Evolutionary conservation across 805 yeast genomes (phyloP).

Genomic region (Candida parachauliodes): DNA sequence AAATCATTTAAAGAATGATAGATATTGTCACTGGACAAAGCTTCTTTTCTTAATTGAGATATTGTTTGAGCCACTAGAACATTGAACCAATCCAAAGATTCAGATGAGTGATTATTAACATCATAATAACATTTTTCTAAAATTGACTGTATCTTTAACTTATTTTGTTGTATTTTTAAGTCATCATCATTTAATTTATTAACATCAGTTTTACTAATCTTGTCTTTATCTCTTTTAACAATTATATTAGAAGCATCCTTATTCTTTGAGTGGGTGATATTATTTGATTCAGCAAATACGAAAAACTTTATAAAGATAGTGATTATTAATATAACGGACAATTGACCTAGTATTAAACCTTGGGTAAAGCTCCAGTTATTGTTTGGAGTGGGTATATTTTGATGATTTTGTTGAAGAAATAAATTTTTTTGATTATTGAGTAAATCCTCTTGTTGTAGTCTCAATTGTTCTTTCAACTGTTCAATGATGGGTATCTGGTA

Average conservation of each 20-base stretch:
- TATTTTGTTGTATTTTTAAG: slow-evolving; percentile 9
- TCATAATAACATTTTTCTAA: slow-evolving; percentile 91
- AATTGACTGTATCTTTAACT: slow-evolving; percentile 40
- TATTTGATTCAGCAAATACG: slow-evolving; percentile 65
- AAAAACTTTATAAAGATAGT: slow-evolving; percentile 69
- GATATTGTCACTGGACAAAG: slow-evolving; percentile 77
- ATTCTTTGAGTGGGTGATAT: slow-evolving; percentile 24
- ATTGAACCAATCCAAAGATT: slow-evolving; percentile 95
- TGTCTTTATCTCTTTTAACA: slow-evolving; percentile 28
- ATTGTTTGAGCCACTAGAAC: slow-evolving; percentile 90
- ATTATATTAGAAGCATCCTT: slow-evolving; percentile 30
- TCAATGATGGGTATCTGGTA: slow-evolving; percentile 9
- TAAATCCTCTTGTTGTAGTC: slow-evolving; percentile 27
- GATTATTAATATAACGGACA: slow-evolving; percentile 62
- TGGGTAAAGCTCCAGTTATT: slow-evolving; percentile 66
- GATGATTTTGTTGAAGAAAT: slow-evolving; percentile 14
- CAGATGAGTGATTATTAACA: slow-evolving; percentile 81
- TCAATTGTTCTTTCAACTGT: slow-evolving; percentile 24
- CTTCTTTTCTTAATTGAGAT: slow-evolving; percentile 85
- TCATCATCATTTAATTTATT: slow-evolving; percentile 13
- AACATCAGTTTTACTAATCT: slow-evolving; percentile 3
- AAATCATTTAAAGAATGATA: slow-evolving; percentile 73
- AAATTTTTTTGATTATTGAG: slow-evolving; percentile 25
- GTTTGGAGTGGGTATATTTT: slow-evolving; percentile 3
- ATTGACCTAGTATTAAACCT: slow-evolving; percentile 70